A percentile compares a stretch with the other conserved stretches of the same genome.
Evolutionary conservation across 2,329 filamentous ascomycete species (phyloP).

Genomic region (Trichoderma asperellum): DNA sequence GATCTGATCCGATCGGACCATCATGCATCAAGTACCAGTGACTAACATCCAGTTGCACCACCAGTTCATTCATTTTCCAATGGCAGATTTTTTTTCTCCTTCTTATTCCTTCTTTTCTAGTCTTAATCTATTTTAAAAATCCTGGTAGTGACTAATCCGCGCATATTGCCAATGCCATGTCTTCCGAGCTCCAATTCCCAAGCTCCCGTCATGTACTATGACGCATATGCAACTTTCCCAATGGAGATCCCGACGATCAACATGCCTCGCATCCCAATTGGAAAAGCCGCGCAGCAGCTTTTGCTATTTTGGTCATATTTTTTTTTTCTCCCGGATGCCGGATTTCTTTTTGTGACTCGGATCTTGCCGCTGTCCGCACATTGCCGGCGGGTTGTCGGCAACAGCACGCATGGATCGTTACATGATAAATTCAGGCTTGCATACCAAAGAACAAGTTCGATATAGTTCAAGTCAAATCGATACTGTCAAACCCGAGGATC

Average conservation of each 20-base stretch:
- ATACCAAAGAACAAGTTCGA: background rate
- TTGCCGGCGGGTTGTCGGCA: background rate
- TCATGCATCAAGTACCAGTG: background rate
- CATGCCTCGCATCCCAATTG: background rate
- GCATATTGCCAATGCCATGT: background rate
- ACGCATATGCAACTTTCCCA: background rate
- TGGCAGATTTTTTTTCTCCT: background rate
- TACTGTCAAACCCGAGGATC: background rate
- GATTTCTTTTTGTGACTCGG: background rate
- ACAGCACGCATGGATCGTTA: background rate
- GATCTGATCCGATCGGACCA: background rate
- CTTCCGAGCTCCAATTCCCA: background rate
- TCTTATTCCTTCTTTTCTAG: too few species aligned
- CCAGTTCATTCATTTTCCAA: background rate
- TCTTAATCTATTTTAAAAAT: background rate
- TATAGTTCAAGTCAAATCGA: background rate
- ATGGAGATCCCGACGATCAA: conserved; percentile 11
- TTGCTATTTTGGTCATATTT: background rate
- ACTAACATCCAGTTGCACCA: background rate
- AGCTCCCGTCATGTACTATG: background rate
- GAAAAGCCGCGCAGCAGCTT: background rate
- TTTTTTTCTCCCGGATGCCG: background rate
- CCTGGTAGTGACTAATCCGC: background rate
- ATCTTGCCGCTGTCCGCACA: background rate
- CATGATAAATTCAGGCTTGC: background rate